Percentiles rank a stretch among this genome's conserved stretches.
Conservation (phyloP, 768 basidiomycete genomes). For the Neoboletus brunneissimus region DNA sequence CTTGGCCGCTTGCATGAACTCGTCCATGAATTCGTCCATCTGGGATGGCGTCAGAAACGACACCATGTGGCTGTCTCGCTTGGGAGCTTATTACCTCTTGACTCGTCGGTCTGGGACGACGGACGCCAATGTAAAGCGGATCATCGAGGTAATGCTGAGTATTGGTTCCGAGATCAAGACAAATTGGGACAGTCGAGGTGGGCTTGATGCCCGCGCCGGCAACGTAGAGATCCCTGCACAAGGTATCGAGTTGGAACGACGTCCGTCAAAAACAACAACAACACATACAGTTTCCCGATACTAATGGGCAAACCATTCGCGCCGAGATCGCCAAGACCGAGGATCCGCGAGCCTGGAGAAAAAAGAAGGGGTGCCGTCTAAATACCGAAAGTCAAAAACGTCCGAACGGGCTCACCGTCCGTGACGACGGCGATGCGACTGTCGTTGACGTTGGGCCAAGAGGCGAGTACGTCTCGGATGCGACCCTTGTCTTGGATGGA, state of each 20-base stretch:
- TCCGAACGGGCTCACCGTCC: conserved; percentile 64
- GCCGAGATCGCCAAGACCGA: conserved; percentile 56
- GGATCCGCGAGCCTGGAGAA: conserved; percentile 58
- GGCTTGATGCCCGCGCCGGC: conserved; percentile 67
- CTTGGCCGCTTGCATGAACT: conserved; percentile 68
- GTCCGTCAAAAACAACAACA: background rate
- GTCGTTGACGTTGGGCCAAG: conserved; percentile 45
- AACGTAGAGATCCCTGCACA: conserved; percentile 57
- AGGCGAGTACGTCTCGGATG: conserved; percentile 53
- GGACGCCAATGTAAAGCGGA: conserved; percentile 73
- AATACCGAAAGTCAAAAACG: too few relatives aligned
- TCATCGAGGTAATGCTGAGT: conserved; percentile 63
- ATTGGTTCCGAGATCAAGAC: conserved; percentile 76
- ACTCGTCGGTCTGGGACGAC: conserved; percentile 47
- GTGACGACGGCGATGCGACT: conserved; percentile 75
- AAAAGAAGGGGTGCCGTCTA: too few relatives aligned
- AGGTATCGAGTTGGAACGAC: background rate
- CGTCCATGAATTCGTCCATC: conserved; percentile 75
- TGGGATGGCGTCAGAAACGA: conserved; percentile 16
- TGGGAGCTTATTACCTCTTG: conserved; percentile 37
- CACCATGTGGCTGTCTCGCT: background rate
- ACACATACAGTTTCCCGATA: conserved; percentile 66
- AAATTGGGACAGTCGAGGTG: conserved; percentile 57
- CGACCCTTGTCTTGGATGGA: conserved; percentile 65
- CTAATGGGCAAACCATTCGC: conserved; percentile 51